phyloP scores from a whole-genome alignment of 129 eudicot genomes.

The Flaveria linearis region DNA sequence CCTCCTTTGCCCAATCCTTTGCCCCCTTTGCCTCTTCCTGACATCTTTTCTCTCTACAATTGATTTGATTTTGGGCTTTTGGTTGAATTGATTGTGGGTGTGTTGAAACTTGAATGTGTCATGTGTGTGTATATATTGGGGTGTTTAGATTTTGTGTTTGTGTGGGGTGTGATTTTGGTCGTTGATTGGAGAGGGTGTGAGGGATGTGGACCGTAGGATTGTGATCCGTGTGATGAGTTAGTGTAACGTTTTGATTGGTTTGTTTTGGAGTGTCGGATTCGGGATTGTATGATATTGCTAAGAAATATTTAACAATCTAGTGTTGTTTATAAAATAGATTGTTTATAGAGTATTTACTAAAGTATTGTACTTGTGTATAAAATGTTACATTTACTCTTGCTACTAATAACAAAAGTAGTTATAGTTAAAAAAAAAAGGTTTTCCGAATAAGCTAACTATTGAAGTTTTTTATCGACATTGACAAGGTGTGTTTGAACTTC shows the following conservation, averaged over 20 bases:
- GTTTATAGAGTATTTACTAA: no score
- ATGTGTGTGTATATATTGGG: not conserved
- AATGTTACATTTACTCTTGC: no score
- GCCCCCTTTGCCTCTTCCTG: not conserved
- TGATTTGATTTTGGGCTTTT: not conserved
- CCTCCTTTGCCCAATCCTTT: not conserved
- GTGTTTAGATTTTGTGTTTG: not conserved
- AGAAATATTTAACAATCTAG: no score
- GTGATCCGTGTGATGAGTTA: not conserved
- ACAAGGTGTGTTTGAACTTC: no score
- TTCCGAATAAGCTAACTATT: no score
- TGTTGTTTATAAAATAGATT: no score
- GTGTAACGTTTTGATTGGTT: not conserved
- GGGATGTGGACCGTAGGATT: not conserved
- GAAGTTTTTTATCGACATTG: no score
- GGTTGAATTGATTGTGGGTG: not conserved
- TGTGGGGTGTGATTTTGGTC: not conserved
- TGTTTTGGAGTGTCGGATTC: not conserved
- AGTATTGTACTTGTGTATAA: no score
- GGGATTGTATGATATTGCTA: not conserved
- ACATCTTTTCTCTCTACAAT: not conserved
- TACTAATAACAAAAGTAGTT: no score
- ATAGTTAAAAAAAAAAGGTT: no score
- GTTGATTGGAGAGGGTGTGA: not conserved
- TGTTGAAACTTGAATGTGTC: not conserved